Evolutionary conservation across 75 land plant species (phyloP).

Genomic region (Cupressus sempervirens): DNA sequence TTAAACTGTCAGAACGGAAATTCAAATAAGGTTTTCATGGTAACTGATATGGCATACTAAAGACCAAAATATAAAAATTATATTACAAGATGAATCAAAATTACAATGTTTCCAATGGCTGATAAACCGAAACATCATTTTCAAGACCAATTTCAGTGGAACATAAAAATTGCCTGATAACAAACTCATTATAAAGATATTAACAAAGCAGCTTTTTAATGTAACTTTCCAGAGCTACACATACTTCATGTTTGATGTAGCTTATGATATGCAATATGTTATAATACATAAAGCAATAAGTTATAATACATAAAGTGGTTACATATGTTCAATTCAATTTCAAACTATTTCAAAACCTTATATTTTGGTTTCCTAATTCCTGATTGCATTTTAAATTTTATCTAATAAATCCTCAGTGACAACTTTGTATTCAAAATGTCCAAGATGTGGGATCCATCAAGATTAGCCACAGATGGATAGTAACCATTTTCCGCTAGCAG

Average conservation of each 20-base stretch:
- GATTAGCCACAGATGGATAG: background rate
- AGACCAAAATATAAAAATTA: background rate
- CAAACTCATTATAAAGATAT: background rate
- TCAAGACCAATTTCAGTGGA: background rate
- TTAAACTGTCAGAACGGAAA: background rate
- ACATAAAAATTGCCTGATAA: too few relatives aligned
- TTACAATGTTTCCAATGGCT: background rate
- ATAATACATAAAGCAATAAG: background rate
- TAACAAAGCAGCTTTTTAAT: background rate
- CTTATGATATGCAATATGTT: background rate
- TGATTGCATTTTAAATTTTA: background rate
- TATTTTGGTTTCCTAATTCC: background rate
- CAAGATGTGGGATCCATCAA: background rate
- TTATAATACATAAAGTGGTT: background rate
- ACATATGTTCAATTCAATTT: background rate
- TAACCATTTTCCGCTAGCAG: background rate
- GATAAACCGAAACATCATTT: background rate
- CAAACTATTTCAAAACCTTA: background rate
- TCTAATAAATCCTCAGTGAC: background rate
- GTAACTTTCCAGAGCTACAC: background rate
- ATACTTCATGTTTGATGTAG: background rate
- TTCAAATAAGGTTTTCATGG: background rate
- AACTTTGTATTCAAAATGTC: background rate
- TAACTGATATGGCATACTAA: background rate
- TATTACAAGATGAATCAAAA: background rate